Evolutionary conservation across 805 yeast genomes (phyloP), one percentile per base, ranked within the genome.

Genomic region (Metschnikowia peoriensis): DNA sequence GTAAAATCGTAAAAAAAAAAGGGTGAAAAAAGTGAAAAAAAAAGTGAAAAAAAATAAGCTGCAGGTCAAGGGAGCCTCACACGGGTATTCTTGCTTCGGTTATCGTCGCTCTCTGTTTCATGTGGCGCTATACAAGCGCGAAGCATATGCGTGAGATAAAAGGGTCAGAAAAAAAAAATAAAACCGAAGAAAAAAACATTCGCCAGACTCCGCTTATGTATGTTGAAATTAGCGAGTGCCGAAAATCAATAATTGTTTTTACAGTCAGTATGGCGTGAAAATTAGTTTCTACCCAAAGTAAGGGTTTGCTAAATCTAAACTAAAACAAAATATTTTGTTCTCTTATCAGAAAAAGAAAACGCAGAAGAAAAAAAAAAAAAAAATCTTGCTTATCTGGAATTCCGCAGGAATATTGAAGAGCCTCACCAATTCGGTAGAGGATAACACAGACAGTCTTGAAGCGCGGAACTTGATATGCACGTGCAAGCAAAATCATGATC

Each of bases 131-230:
- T 22, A 10, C 44, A 16, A 22, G 44, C 49, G 49, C 49, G 32
- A 29, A 32, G 40, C 39, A 32, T 32, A 22, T 22, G 22, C 22
- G 22, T 22, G 22, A 2, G 22, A 22, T 22, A 22, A 22, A 22
- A 22, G 22, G 22, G 34, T 10, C 47, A n/a, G 40, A 38, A 39
- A 11, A 37, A n/a, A n/a, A 10, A 35, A 16, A 29, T 15, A 38
- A 38, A 37, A 46, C 10, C 28, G 7, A 40, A 22, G 15, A 40
- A 22, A 22, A 22, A 16, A 15, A 37, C 6, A 15, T 27, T 40
- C 39, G 39, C 44, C 22, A 7, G 32, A 28, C 7, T 32, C 49
- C 49, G 49, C 22, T 11, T 46, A 40, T 16, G 44, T 46, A 46
- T n/a, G 39, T 16, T 38, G n/a, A 10, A 28, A 10, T 32, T 46